Percentiles rank a stretch among this genome's conserved stretches.
phyloP scores from a whole-genome alignment of 257 asterid genomes.

The Ligustrum vulgare region DNA sequence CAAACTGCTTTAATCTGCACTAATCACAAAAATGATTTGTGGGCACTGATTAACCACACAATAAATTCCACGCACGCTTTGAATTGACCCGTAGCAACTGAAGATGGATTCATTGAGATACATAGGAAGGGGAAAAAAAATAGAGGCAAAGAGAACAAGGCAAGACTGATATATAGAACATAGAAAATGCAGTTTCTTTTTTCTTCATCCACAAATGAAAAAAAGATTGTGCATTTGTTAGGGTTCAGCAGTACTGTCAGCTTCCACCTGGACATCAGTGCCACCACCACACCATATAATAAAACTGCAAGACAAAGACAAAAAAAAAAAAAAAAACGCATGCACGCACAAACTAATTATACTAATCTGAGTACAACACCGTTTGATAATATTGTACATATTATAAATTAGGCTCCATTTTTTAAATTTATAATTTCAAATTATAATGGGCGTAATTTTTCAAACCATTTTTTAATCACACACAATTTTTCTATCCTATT shows the following conservation, averaged over 20 bases:
- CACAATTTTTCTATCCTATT: too few relatives aligned
- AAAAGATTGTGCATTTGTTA: background rate
- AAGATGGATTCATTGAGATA: constrained; percentile 26
- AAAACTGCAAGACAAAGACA: constrained; percentile 14
- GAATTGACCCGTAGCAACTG: constrained; percentile 15
- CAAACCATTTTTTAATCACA: too few relatives aligned
- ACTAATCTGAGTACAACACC: constrained; percentile 17
- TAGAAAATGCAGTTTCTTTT: background rate
- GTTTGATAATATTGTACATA: too few relatives aligned
- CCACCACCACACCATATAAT: constrained; percentile 10
- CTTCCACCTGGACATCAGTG: constrained; percentile 38
- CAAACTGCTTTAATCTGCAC: too few relatives aligned
- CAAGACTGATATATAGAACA: background rate
- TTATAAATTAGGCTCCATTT: too few relatives aligned
- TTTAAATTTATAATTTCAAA: too few relatives aligned
- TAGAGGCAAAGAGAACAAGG: constrained; percentile 37
- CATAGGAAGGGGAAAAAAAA: background rate
- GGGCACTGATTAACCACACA: too few relatives aligned
- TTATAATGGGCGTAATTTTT: too few relatives aligned
- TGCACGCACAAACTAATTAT: constrained; percentile 14
- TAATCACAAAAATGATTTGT: too few relatives aligned
- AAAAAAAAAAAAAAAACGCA: too few relatives aligned
- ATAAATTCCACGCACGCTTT: too few relatives aligned
- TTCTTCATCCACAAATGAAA: background rate
- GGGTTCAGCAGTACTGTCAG: too few relatives aligned